A percentile compares a stretch with the other conserved stretches of the same genome.
Conservation (phyloP, 2,329 filamentous ascomycete species). For the Hypoxylon sp. region DNA sequence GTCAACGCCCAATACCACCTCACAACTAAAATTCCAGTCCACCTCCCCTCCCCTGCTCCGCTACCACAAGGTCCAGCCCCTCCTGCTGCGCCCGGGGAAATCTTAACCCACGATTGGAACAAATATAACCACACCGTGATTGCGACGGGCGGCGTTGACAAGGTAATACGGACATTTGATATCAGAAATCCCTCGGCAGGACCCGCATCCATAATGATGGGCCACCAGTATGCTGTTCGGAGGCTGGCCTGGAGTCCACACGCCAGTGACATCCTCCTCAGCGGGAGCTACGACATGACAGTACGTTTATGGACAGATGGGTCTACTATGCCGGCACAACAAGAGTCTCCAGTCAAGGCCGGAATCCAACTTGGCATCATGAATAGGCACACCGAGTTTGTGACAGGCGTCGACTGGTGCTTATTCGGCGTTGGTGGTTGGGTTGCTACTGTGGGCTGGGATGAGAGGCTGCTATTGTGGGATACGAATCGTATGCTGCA, state of each 20-base stretch:
- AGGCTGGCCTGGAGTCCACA: constrained; percentile 94
- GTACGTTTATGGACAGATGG: constrained; percentile 93
- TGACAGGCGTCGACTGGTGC: constrained; percentile 97
- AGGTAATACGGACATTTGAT: constrained; percentile 90
- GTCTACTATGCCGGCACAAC: constrained; percentile 59
- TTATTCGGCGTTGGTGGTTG: constrained; percentile 95
- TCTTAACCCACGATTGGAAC: constrained; percentile 98
- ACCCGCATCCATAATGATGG: constrained; percentile 80
- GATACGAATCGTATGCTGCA: constrained; percentile 72
- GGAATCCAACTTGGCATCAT: constrained; percentile 87
- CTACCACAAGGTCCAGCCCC: constrained; percentile 52
- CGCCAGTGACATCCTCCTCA: constrained; percentile 87
- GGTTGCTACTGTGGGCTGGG: constrained; percentile 96
- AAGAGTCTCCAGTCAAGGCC: constrained; percentile 59
- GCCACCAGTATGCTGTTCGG: constrained; percentile 92
- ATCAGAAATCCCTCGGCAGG: constrained; percentile 82
- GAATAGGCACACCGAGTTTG: constrained; percentile 95
- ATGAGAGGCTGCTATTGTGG: constrained; percentile 92
- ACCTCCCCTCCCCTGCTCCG: constrained; percentile 72
- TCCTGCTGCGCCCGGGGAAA: constrained; percentile 78
- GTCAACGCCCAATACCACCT: constrained; percentile 90
- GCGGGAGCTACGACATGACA: constrained; percentile 97
- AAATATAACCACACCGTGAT: constrained; percentile 91
- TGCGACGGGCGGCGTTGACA: constrained; percentile 91
- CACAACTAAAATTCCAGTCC: constrained; percentile 85